Conservation (phyloP, 2,329 filamentous ascomycete genomes). For the Botrytis galanthina region DNA sequence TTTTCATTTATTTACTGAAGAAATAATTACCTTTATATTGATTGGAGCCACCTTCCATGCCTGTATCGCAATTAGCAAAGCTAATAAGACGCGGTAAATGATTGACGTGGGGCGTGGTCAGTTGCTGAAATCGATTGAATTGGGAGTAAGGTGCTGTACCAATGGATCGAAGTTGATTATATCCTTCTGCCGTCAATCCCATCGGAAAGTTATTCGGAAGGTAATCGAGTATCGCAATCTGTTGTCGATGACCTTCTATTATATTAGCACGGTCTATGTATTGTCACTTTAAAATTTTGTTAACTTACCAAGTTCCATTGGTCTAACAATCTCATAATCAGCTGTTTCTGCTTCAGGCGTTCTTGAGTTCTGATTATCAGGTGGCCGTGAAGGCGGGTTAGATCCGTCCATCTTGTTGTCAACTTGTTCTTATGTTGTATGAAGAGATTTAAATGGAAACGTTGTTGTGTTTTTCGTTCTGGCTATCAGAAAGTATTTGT, state of each 20-base stretch:
- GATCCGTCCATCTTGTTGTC: background rate
- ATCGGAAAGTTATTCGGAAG: background rate
- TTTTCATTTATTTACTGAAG: background rate
- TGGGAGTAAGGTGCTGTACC: background rate
- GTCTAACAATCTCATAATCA: background rate
- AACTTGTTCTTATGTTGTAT: background rate
- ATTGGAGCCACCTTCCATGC: background rate
- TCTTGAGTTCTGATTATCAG: background rate
- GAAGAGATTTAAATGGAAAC: background rate
- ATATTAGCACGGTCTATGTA: background rate
- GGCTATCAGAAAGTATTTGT: background rate
- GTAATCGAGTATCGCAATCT: background rate
- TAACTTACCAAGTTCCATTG: background rate
- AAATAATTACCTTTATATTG: background rate
- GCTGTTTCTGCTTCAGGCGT: background rate
- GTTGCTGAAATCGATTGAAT: fast-evolving
- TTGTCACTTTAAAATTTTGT: background rate
- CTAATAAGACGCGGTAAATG: background rate
- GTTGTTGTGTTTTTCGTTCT: background rate
- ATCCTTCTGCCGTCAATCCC: background rate
- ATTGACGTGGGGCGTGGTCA: too few species aligned
- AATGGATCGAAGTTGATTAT: background rate
- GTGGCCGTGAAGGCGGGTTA: background rate
- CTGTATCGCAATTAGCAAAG: background rate
- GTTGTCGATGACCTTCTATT: background rate